Conservation (phyloP, 208 protist species). For the Leishmania turanica region DNA sequence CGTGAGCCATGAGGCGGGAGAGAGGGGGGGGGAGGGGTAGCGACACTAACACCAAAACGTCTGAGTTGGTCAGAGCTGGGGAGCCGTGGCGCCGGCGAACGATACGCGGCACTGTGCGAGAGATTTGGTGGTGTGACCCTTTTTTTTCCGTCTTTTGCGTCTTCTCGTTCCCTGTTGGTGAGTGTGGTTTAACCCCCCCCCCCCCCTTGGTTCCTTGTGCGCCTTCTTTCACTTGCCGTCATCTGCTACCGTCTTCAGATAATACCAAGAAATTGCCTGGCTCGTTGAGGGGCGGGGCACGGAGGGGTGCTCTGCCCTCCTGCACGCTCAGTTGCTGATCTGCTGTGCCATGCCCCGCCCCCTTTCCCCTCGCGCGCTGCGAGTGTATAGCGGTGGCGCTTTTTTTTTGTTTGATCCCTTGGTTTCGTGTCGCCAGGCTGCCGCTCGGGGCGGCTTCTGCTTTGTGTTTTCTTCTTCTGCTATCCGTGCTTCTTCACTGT, state of each 20-base stretch:
- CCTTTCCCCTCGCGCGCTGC: not conserved
- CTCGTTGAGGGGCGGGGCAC: not conserved
- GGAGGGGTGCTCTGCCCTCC: not conserved
- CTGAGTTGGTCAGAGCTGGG: not conserved
- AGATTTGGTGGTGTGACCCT: not conserved
- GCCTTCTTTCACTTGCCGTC: not conserved
- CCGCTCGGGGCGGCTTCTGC: not conserved
- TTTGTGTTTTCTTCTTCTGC: constrained; percentile 1
- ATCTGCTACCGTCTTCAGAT: not conserved
- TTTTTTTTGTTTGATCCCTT: not conserved
- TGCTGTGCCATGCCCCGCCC: not conserved
- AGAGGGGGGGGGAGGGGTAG: too few species aligned
- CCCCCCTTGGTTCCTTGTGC: not conserved
- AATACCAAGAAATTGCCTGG: too few species aligned
- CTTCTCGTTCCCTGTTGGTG: not conserved
- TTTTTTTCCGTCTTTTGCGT: not conserved
- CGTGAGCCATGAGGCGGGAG: not conserved
- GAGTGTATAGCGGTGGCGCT: not conserved
- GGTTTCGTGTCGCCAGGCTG: not conserved
- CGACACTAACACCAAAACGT: not conserved
- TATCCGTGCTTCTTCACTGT: not conserved
- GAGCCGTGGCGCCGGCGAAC: not conserved
- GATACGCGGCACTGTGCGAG: not conserved
- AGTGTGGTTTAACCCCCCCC: not conserved
- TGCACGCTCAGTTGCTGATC: not conserved